Percentiles rank a stretch among this genome's conserved stretches.
phyloP scores from a whole-genome alignment of 2,329 filamentous ascomycete species.

The Neophaeococcomyces aloes region DNA sequence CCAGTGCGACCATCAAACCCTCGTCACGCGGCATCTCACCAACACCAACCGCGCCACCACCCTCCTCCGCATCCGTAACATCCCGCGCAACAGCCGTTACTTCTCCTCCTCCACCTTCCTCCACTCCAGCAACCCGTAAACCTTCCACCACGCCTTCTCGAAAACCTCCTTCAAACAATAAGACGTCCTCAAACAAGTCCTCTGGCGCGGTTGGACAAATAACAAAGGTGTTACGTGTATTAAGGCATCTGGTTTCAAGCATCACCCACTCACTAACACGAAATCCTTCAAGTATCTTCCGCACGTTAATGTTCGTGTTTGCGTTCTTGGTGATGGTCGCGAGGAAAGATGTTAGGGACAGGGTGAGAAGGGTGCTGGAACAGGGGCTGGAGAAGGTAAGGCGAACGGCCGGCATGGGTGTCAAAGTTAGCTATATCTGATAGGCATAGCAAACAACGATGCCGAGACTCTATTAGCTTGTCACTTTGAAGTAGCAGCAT shows the following conservation, averaged over 20 bases:
- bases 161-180: slow-evolving; percentile 12
- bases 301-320: slow-evolving; percentile 66
- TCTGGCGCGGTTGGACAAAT: slow-evolving; percentile 23
- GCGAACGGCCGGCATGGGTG: slow-evolving; percentile 85
- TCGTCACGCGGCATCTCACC: neutral
- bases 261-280: slow-evolving; percentile 42
- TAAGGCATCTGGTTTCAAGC: slow-evolving; percentile 42
- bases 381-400: slow-evolving; percentile 70
- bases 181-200: slow-evolving; percentile 10
- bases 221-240: slow-evolving; percentile 33
- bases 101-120: slow-evolving; percentile 7
- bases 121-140: slow-evolving; percentile 4
- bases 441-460: neutral
- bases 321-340: slow-evolving; percentile 69
- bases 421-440: slow-evolving; percentile 86
- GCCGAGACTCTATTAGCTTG: no score
- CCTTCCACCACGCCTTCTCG: slow-evolving; percentile 13
- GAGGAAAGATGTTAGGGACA: slow-evolving; percentile 62
- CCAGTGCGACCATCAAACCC: neutral
- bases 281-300: slow-evolving; percentile 46
- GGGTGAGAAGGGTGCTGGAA: slow-evolving; percentile 57
- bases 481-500: no score
- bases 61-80: neutral
- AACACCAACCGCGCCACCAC: slow-evolving; percentile 9
- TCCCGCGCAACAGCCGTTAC: slow-evolving; percentile 5